Evolutionary conservation across 179 eudicot genomes (phyloP).

Genomic region (Silene vulgaris): DNA sequence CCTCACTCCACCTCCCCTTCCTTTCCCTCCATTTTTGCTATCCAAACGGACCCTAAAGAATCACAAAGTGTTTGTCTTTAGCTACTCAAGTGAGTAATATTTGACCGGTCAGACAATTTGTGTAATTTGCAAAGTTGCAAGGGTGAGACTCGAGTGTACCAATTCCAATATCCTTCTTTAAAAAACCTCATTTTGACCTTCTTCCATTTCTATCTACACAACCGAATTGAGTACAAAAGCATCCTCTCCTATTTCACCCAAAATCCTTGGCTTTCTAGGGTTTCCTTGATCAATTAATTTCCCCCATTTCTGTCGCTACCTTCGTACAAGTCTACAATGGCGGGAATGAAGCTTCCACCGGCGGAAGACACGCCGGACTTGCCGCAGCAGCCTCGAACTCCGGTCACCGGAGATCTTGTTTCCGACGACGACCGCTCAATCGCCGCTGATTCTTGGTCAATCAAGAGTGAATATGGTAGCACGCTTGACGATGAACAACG

Average conservation of each 20-base stretch:
- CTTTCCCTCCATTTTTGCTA: too few species aligned
- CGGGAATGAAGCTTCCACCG: slow-evolving; percentile 46
- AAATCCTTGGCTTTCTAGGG: neutral
- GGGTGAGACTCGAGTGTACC: neutral
- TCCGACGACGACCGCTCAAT: slow-evolving; percentile 93
- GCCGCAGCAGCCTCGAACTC: slow-evolving; percentile 38
- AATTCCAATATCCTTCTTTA: neutral
- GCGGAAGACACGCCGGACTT: slow-evolving; percentile 42
- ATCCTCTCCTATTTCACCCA: neutral
- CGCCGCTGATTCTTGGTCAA: slow-evolving; percentile 95
- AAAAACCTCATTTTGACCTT: neutral
- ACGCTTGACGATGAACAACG: slow-evolving; percentile 94
- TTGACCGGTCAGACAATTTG: too few species aligned
- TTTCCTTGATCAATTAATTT: neutral
- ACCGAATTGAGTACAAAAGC: neutral
- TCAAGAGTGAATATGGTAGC: slow-evolving; percentile 93
- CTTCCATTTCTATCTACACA: neutral
- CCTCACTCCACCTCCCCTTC: too few species aligned
- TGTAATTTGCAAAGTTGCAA: too few species aligned
- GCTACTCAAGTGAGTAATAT: too few species aligned
- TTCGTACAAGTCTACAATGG: slow-evolving; percentile 22
- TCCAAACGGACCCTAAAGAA: too few species aligned
- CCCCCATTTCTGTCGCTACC: too few species aligned
- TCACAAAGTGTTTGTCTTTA: too few species aligned
- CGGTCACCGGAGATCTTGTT: slow-evolving; percentile 58